Evolutionary conservation across 2,329 filamentous ascomycete genomes (phyloP).

Genomic region (Fusarium foetens): DNA sequence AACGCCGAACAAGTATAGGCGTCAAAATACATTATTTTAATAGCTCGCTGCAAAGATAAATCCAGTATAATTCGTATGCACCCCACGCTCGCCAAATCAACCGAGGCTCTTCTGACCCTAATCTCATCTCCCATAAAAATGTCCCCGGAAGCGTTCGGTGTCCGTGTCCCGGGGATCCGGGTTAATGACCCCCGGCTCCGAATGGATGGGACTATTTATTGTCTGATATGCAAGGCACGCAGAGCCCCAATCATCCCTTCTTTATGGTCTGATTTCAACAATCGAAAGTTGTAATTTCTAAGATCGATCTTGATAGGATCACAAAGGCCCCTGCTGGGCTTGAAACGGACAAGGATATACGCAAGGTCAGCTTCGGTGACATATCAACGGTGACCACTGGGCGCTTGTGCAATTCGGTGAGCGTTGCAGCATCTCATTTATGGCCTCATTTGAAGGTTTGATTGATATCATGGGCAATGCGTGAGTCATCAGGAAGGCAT

Average conservation of each 20-base stretch:
- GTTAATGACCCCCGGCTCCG: constrained; percentile 16
- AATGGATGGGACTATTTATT: constrained; percentile 21
- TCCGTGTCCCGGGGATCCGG: constrained; percentile 13
- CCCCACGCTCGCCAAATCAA: constrained; percentile 7
- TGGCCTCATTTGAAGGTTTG: background rate
- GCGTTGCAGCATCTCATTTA: background rate
- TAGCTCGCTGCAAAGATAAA: background rate
- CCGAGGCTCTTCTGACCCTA: background rate
- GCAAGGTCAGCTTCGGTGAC: background rate
- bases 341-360: background rate
- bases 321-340: background rate
- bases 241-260: constrained; percentile 25
- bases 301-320: constrained; percentile 1
- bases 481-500: background rate
- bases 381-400: background rate
- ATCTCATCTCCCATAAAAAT: background rate
- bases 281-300: constrained; percentile 33
- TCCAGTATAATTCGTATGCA: background rate
- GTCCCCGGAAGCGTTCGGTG: constrained; percentile 6
- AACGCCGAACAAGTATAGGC: background rate
- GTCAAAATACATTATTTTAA: background rate
- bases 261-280: constrained; percentile 29
- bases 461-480: background rate
- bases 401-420: background rate
- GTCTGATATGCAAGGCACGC: constrained; percentile 32